phyloP scores from a whole-genome alignment of 2,329 filamentous ascomycete species.

The Fusarium abutilonis region DNA sequence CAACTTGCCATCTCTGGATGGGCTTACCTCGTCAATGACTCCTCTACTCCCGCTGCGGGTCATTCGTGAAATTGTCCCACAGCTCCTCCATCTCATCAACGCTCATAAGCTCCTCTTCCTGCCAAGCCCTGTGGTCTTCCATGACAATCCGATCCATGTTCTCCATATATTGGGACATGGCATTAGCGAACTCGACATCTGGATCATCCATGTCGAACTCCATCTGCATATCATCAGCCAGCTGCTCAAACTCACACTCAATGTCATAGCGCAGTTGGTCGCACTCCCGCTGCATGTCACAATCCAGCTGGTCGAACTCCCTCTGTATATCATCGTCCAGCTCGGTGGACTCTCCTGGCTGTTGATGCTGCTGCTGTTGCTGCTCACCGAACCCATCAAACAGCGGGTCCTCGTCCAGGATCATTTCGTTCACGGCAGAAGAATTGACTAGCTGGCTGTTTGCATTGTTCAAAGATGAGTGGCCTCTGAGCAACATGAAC shows the following conservation, averaged over 20 bases:
- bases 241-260: neutral
- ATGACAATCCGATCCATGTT: neutral
- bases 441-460: neutral
- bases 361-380: neutral
- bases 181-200: neutral
- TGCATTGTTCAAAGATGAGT: too few relatives aligned
- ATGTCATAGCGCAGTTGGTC: too few relatives aligned
- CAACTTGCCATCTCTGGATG: neutral
- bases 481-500: too few relatives aligned
- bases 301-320: neutral
- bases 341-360: neutral
- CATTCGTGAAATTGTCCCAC: neutral
- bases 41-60: neutral
- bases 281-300: neutral
- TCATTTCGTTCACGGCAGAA: neutral
- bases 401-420: too few relatives aligned
- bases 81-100: neutral
- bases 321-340: neutral
- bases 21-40: neutral
- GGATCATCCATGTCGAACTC: neutral
- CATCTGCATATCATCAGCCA: neutral
- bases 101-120: neutral
- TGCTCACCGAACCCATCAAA: neutral
- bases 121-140: neutral
- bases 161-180: neutral